phyloP scores from a whole-genome alignment of 805 yeast species.

The Starmerella floris region DNA sequence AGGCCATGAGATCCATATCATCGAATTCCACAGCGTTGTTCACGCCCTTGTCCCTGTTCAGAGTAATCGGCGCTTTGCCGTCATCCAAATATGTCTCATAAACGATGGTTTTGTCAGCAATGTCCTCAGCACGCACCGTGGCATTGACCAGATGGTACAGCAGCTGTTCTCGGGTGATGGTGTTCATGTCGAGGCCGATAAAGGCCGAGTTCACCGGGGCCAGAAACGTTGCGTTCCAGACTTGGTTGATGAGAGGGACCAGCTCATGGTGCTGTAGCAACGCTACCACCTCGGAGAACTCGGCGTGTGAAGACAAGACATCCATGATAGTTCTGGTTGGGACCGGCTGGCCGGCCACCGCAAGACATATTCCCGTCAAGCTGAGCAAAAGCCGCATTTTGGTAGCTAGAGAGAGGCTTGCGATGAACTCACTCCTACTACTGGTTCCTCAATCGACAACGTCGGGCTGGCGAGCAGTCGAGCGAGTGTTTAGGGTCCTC shows the following conservation, averaged over 20 bases:
- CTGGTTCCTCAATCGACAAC: not conserved
- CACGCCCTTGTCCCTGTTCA: slow-evolving; percentile 14
- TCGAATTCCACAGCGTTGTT: slow-evolving; percentile 16
- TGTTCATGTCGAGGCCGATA: slow-evolving; percentile 21
- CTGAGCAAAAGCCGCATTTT: not conserved
- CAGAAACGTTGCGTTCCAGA: slow-evolving; percentile 52
- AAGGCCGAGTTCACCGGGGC: slow-evolving; percentile 79
- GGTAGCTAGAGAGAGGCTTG: not conserved
- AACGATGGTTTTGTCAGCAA: not conserved
- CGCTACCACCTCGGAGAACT: slow-evolving; percentile 50
- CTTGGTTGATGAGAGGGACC: slow-evolving; percentile 45
- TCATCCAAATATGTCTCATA: slow-evolving; percentile 16
- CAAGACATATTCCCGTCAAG: not conserved
- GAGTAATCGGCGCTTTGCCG: slow-evolving; percentile 13
- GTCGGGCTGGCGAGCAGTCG: too few species aligned
- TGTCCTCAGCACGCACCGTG: slow-evolving; percentile 11
- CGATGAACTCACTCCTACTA: not conserved
- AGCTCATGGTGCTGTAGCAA: slow-evolving; percentile 49
- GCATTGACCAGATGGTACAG: slow-evolving; percentile 27
- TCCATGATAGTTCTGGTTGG: slow-evolving; percentile 38
- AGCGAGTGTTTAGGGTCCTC: too few species aligned
- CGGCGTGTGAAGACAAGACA: slow-evolving; percentile 49
- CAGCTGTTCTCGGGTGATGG: slow-evolving; percentile 18
- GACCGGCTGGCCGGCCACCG: slow-evolving; percentile 8
- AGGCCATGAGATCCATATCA: slow-evolving; percentile 20